These are phyloP conservation scores for Aegilops bicornis DNA, from an alignment of 176 grass and related monocot species.

Conservation along the genomic window DNA sequence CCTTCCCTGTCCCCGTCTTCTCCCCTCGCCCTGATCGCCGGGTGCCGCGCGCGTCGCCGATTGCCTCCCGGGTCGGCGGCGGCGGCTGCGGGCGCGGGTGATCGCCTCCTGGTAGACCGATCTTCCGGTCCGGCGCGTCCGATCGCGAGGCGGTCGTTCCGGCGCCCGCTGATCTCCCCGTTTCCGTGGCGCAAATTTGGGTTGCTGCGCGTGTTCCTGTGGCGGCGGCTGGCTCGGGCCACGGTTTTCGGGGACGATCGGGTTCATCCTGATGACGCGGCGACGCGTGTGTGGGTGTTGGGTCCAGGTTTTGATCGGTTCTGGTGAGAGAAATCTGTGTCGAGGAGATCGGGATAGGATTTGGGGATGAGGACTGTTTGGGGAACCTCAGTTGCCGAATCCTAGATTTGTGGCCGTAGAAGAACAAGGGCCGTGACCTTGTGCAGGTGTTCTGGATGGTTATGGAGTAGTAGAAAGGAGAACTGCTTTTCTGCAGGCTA, in stretches of 20 bases:
- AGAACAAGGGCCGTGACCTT: neutral
- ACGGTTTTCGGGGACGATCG: constrained; percentile 15
- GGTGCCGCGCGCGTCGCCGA: neutral
- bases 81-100: constrained; percentile 18
- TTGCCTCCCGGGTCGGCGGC: constrained; percentile 33
- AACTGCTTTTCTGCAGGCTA: neutral
- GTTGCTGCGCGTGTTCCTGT: neutral
- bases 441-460: neutral
- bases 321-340: neutral
- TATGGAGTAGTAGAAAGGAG: neutral
- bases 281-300: neutral
- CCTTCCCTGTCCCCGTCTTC: neutral
- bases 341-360: constrained; percentile 45
- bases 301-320: constrained; percentile 23
- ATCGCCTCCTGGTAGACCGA: constrained; percentile 38
- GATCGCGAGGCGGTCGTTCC: constrained; percentile 37
- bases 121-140: constrained; percentile 22
- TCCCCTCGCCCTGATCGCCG: neutral
- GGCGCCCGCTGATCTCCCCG: constrained; percentile 45
- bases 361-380: constrained; percentile 1
- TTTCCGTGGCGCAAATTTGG: constrained; percentile 18
- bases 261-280: neutral
- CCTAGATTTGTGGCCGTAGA: constrained; percentile 1
- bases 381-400: constrained; percentile 20
- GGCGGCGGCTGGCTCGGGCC: neutral